Conservation (phyloP, 495 filamentous ascomycete genomes). For the Aspergillus mulundensis region DNA sequence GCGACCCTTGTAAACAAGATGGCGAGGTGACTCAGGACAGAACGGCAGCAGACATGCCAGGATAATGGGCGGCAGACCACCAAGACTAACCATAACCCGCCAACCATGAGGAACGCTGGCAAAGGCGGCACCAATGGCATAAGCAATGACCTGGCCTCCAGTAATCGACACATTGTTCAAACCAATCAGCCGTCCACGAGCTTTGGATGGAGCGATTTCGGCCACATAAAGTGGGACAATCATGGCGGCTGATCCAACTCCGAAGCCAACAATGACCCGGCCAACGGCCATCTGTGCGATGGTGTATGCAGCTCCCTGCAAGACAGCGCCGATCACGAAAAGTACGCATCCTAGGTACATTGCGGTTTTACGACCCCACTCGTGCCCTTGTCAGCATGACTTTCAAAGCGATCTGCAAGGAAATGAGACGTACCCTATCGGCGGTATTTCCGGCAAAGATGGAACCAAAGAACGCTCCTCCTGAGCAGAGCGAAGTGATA, state of each 20-base stretch:
- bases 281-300: slow-evolving; percentile 51
- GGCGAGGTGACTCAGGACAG: slow-evolving; percentile 52
- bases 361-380: slow-evolving; percentile 46
- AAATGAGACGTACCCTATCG: slow-evolving; percentile 25
- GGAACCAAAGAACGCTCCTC: slow-evolving; percentile 50
- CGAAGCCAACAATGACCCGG: slow-evolving; percentile 48
- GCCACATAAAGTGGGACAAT: slow-evolving; percentile 44
- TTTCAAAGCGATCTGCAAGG: slow-evolving; percentile 1
- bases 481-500: slow-evolving; percentile 46
- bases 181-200: slow-evolving; percentile 52
- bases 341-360: slow-evolving; percentile 48
- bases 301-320: slow-evolving; percentile 46
- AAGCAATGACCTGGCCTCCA: slow-evolving; percentile 49
- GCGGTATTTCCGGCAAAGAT: slow-evolving; percentile 49
- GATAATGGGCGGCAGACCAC: slow-evolving; percentile 46
- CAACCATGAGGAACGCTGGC: slow-evolving; percentile 45
- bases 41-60: slow-evolving; percentile 40
- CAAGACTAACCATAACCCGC: slow-evolving; percentile 52
- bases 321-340: slow-evolving; percentile 41
- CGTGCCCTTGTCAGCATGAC: neutral
- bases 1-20: slow-evolving; percentile 44
- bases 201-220: slow-evolving; percentile 46
- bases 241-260: slow-evolving; percentile 54
- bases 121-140: slow-evolving; percentile 51
- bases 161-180: slow-evolving; percentile 56